Evolutionary conservation across 306 rosid species (phyloP).

Genomic region (Glycine soja): DNA sequence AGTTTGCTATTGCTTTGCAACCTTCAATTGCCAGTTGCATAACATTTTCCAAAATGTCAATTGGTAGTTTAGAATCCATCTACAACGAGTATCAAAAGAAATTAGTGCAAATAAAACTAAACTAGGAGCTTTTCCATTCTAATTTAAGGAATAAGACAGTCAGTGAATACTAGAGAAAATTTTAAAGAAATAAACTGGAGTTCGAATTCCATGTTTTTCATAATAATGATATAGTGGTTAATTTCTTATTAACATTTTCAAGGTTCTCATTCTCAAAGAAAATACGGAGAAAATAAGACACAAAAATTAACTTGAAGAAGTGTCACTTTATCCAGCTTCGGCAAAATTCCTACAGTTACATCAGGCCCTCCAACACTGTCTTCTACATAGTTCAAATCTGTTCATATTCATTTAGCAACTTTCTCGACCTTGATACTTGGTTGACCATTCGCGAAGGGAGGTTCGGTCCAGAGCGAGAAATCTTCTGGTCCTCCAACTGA

Average conservation of each 20-base stretch:
- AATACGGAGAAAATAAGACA: constrained; percentile 38
- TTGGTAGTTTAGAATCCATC: constrained; percentile 93
- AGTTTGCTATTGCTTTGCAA: constrained; percentile 92
- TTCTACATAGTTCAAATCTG: constrained; percentile 91
- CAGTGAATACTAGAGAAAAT: too few species aligned
- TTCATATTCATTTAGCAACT: constrained; percentile 44
- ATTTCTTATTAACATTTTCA: too few species aligned
- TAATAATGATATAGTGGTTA: background rate
- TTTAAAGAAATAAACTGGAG: constrained; percentile 7
- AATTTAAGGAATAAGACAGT: too few species aligned
- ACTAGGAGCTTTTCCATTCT: background rate
- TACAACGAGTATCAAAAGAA: constrained; percentile 43
- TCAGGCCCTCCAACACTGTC: constrained; percentile 99
- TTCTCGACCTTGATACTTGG: constrained; percentile 73
- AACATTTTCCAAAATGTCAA: constrained; percentile 85
- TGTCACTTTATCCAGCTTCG: constrained; percentile 88
- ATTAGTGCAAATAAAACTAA: constrained; percentile 18
- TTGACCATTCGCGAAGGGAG: constrained; percentile 67
- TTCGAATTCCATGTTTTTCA: background rate
- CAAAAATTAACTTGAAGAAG: constrained; percentile 74
- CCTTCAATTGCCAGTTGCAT: constrained; percentile 91
- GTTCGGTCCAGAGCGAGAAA: constrained; percentile 84
- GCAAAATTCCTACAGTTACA: constrained; percentile 85
- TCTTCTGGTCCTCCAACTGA: constrained; percentile 81
- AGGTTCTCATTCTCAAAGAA: too few species aligned